Conservation (phyloP, 139 green algal species). For the Chlorella sp. region DNA sequence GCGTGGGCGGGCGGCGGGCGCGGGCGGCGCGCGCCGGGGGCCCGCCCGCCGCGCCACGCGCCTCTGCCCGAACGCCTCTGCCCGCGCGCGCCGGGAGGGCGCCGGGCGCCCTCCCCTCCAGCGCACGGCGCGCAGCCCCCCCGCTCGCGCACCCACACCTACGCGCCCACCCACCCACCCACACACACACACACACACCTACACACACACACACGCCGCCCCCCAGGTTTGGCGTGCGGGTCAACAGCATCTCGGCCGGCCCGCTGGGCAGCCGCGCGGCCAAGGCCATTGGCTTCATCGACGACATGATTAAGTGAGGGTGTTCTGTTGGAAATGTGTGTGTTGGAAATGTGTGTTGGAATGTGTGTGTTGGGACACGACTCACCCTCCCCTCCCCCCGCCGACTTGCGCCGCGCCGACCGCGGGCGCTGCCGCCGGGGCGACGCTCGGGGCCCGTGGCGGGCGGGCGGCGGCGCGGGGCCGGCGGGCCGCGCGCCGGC, state of each 20-base stretch:
- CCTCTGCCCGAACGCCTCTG: no score
- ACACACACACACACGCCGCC: background rate
- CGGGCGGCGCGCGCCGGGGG: no score
- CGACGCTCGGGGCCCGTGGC: background rate
- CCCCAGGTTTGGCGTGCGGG: constrained; percentile 52
- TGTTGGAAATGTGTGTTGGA: background rate
- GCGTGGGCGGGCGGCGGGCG: no score
- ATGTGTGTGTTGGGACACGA: background rate
- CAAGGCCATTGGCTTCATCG: constrained; percentile 99
- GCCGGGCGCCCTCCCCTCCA: no score
- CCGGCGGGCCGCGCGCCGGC: background rate
- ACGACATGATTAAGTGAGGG: constrained; percentile 96
- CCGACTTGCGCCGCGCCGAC: background rate
- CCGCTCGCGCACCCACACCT: no score
- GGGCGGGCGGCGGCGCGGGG: background rate
- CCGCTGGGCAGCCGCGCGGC: constrained; percentile 93
- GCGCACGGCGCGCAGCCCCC: no score
- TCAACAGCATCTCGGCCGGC: constrained; percentile 89
- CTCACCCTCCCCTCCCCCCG: background rate
- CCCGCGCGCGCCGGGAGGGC: no score
- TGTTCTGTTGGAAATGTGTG: no score
- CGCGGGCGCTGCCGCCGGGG: background rate
- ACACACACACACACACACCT: background rate
- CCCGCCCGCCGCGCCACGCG: no score
- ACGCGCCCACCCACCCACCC: background rate